Base-by-base conservation (phyloP, 2,329 filamentous ascomycete genomes). In the Aspergillus unguis region DNA sequence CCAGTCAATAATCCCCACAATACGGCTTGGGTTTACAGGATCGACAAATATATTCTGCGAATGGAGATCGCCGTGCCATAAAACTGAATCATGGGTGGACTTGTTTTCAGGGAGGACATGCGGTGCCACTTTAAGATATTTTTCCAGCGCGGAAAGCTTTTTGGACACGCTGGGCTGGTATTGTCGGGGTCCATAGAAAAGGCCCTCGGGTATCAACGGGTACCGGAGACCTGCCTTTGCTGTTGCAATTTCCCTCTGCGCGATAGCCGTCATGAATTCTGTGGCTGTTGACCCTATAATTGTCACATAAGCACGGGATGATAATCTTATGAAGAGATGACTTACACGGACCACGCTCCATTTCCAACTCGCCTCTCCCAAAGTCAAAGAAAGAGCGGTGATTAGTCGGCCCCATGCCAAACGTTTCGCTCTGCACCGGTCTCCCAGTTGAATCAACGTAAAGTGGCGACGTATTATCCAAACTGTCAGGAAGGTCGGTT, bases 1-100 rank as follows among this genome's bases (percentile, higher is more conserved):
- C 63, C 64, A 67, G 50, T 65, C 60, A 29, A 65, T 60, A 10
- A 65, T 61, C 11, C 61, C 59, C 7, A 56, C 7, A 17, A 66
- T 61, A 23, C 41, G 44, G 9, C 11, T 50, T 47, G 58, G 61
- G 4, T 58, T 54, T 50, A 54, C 49, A 6, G 55, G 54, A 40
- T 59, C 51, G 27, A 63, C 59, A 32, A 63, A 63, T 7, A 62
- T 60, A 51, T 61, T 60, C 28, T 60, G 55, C 32, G 37, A 44
- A 35, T 60, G 50, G 5, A 61, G 49, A 52, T 58, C 59, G 1
- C 51, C 48, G 44, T 61, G 58, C 53, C 58, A 62, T 42, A 62
- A 28, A 9, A 57, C 48, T 25, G 59, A 55, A 0, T 44, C 33
- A 38, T 58, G 54, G 6, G 48, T 56, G 6, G 54, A 35, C 42